Percentiles rank a stretch among this genome's conserved stretches.
Evolutionary conservation across 1,284 basidiomycete species (phyloP).

Genomic region (Limonomyces culmigenus): DNA sequence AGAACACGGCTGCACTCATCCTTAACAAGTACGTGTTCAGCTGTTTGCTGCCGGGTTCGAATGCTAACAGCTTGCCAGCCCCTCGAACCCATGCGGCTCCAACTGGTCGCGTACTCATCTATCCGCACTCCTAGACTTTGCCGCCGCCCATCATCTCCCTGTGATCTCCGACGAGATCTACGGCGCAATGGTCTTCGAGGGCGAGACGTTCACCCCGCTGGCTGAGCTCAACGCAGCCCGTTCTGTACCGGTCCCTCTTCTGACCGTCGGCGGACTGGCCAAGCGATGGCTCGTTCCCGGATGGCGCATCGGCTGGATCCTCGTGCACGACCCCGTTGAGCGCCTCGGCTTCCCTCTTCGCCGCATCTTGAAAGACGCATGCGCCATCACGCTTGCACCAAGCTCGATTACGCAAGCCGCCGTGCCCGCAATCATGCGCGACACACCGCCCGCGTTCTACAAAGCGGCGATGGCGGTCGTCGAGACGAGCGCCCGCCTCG

Average conservation of each 20-base stretch:
- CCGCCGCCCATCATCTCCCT: not conserved
- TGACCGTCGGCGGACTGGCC: not conserved
- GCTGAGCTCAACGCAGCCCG: not conserved
- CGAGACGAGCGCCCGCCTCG: not conserved
- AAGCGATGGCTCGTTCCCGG: slow-evolving; percentile 1
- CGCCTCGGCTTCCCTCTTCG: not conserved
- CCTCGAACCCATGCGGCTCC: not conserved
- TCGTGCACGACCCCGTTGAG: not conserved
- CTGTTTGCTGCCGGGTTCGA: not conserved
- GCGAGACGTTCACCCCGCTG: not conserved
- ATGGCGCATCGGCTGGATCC: not conserved
- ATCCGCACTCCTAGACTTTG: not conserved
- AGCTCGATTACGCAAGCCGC: not conserved
- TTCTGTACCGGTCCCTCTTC: not conserved
- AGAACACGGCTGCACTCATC: not conserved
- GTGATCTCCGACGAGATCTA: slow-evolving; percentile 1
- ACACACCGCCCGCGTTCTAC: not conserved
- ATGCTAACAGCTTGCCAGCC: not conserved
- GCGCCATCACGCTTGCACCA: not conserved
- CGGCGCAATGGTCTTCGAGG: not conserved
- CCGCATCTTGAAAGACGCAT: not conserved
- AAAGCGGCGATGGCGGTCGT: not conserved
- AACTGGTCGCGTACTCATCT: not conserved
- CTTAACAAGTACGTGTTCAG: not conserved
- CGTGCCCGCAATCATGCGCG: not conserved